Conservation (phyloP, 176 grass and related monocot species). For the Saccharum spontaneum region DNA sequence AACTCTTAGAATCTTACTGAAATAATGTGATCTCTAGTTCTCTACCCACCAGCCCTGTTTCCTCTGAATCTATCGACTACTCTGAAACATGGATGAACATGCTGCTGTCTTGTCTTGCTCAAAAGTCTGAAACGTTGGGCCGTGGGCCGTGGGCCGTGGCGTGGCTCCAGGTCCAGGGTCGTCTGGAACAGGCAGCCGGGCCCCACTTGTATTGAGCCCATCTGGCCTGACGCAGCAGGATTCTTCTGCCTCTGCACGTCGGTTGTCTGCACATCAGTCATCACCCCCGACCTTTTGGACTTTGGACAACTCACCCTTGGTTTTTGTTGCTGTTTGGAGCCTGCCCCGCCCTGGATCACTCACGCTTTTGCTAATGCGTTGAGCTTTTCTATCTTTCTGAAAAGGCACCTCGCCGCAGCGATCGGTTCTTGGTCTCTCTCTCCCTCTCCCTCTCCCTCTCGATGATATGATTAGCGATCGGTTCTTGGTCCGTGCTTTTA, state of each 20-base stretch:
- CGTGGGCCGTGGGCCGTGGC: too few species aligned
- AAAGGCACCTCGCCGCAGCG: not conserved
- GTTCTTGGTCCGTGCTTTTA: not conserved
- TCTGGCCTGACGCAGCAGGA: too few species aligned
- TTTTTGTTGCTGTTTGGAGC: not conserved
- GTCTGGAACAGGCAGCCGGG: too few species aligned
- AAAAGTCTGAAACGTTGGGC: not conserved
- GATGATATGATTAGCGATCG: not conserved
- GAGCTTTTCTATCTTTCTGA: not conserved
- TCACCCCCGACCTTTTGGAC: too few species aligned
- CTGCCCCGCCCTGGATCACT: not conserved
- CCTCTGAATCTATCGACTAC: too few species aligned
- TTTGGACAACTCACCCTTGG: too few species aligned
- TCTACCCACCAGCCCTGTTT: too few species aligned
- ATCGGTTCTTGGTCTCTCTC: not conserved
- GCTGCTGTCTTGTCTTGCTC: not conserved
- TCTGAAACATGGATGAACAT: not conserved
- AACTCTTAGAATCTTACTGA: not conserved
- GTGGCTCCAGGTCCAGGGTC: too few species aligned
- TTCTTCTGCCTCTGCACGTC: too few species aligned
- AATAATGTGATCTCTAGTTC: too few species aligned
- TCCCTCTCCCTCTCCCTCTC: not conserved
- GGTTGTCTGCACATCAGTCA: too few species aligned
- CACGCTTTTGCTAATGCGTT: not conserved
- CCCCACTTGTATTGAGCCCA: too few species aligned